A percentile compares a stretch with the other conserved stretches of the same genome.
Conservation (phyloP, 2,329 filamentous ascomycete genomes). For the Diatrype stigma region DNA sequence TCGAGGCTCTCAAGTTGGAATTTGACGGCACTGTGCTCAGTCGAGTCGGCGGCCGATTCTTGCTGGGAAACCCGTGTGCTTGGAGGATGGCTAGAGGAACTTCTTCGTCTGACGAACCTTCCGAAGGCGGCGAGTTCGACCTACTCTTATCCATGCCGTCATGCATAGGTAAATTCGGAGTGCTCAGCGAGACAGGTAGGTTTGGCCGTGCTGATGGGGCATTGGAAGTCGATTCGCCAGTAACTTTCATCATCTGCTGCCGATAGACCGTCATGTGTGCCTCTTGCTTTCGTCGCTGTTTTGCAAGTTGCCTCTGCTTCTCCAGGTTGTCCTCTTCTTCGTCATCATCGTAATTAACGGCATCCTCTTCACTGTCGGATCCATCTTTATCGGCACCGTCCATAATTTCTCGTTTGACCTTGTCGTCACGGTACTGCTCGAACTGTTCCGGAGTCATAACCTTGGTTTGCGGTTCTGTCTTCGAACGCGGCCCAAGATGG, state of each 20-base stretch:
- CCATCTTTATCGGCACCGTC: constrained; percentile 36
- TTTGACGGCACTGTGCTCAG: constrained; percentile 64
- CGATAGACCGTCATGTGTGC: constrained; percentile 86
- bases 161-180: constrained; percentile 50
- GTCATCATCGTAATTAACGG: constrained; percentile 56
- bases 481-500: constrained; percentile 28
- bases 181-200: constrained; percentile 56
- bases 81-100: constrained; percentile 81
- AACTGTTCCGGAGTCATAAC: constrained; percentile 90
- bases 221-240: constrained; percentile 61
- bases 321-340: constrained; percentile 77
- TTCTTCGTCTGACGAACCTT: constrained; percentile 76
- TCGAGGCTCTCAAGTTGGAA: constrained; percentile 62
- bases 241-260: constrained; percentile 96
- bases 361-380: constrained; percentile 35
- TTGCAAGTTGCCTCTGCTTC: constrained; percentile 66
- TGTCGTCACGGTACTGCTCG: constrained; percentile 73
- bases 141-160: constrained; percentile 28
- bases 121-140: constrained; percentile 35
- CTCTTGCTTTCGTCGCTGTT: constrained; percentile 81
- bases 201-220: constrained; percentile 47
- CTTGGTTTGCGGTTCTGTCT: constrained; percentile 54
- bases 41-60: constrained; percentile 68
- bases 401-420: constrained; percentile 55
- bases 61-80: constrained; percentile 82